Evolutionary conservation across 441 rosid genomes (phyloP).

Genomic region (Adansonia gregorii): DNA sequence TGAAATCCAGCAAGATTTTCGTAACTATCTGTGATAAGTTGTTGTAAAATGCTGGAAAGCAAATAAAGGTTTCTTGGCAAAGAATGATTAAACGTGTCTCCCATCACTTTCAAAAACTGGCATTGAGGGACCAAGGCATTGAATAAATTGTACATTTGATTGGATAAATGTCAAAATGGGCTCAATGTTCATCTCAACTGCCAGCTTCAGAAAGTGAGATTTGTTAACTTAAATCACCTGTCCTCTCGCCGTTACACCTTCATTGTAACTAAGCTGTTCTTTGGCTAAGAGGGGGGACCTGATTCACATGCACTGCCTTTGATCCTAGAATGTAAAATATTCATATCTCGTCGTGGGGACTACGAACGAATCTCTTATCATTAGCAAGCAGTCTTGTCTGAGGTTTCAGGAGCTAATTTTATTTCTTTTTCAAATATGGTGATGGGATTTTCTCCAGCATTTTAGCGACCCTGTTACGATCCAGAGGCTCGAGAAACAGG

Average conservation of each 20-base stretch:
- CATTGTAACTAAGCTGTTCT: neutral
- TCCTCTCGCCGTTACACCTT: slow-evolving; percentile 13
- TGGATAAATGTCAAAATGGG: slow-evolving; percentile 14
- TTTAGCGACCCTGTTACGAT: neutral
- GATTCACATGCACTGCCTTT: neutral
- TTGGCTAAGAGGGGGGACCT: neutral
- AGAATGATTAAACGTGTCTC: slow-evolving; percentile 1
- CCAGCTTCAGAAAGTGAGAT: slow-evolving; percentile 4
- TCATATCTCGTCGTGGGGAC: slow-evolving; percentile 4
- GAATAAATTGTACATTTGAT: slow-evolving; percentile 23
- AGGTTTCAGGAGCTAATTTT: neutral
- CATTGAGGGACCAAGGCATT: slow-evolving; percentile 25
- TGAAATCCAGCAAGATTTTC: slow-evolving; percentile 23
- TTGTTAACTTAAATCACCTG: neutral
- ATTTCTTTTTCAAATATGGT: neutral
- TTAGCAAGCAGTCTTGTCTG: neutral
- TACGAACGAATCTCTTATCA: neutral
- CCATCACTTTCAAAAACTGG: neutral
- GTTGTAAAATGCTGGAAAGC: slow-evolving; percentile 22
- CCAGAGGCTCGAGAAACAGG: neutral
- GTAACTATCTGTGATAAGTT: neutral
- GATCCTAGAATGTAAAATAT: neutral
- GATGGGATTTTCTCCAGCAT: neutral
- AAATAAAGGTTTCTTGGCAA: slow-evolving; percentile 3
- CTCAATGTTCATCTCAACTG: slow-evolving; percentile 1